Percentiles rank a stretch among this genome's conserved stretches.
Evolutionary conservation across 352 stramenopile species (phyloP).

Genomic region (Pythium pyrilobum): DNA sequence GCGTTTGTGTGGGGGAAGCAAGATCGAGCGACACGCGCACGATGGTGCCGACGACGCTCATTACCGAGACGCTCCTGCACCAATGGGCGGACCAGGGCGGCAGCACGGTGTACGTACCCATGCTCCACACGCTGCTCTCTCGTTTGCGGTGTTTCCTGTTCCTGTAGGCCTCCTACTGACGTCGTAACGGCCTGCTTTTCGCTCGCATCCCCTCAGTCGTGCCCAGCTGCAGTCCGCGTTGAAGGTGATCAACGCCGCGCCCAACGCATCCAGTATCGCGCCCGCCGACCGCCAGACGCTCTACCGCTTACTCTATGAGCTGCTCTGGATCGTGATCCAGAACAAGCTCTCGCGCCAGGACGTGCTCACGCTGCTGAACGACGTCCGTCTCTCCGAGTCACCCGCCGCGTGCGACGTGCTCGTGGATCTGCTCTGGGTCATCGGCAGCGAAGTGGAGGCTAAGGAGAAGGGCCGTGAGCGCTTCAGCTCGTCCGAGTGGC

Average conservation of each 20-base stretch:
- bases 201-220: slow-evolving; percentile 21
- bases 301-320: slow-evolving; percentile 68
- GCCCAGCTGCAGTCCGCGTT: slow-evolving; percentile 35
- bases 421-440: slow-evolving; percentile 68
- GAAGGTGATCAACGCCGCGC: slow-evolving; percentile 22
- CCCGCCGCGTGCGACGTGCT: slow-evolving; percentile 44
- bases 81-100: slow-evolving; percentile 62
- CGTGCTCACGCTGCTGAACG: slow-evolving; percentile 62
- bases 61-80: slow-evolving; percentile 51
- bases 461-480: slow-evolving; percentile 62
- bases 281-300: slow-evolving; percentile 21
- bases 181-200: not conserved
- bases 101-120: slow-evolving; percentile 39
- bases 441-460: slow-evolving; percentile 71
- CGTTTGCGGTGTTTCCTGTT: not conserved
- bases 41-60: slow-evolving; percentile 29
- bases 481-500: slow-evolving; percentile 66
- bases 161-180: slow-evolving; percentile 5
- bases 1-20: slow-evolving; percentile 9
- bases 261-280: slow-evolving; percentile 18
- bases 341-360: slow-evolving; percentile 69
- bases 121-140: not conserved
- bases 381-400: slow-evolving; percentile 41
- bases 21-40: slow-evolving; percentile 5
- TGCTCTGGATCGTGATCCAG: slow-evolving; percentile 69